Evolutionary conservation across 768 basidiomycete genomes (phyloP), one percentile per base, ranked within the genome.

Genomic region (Asterophora parasitica): DNA sequence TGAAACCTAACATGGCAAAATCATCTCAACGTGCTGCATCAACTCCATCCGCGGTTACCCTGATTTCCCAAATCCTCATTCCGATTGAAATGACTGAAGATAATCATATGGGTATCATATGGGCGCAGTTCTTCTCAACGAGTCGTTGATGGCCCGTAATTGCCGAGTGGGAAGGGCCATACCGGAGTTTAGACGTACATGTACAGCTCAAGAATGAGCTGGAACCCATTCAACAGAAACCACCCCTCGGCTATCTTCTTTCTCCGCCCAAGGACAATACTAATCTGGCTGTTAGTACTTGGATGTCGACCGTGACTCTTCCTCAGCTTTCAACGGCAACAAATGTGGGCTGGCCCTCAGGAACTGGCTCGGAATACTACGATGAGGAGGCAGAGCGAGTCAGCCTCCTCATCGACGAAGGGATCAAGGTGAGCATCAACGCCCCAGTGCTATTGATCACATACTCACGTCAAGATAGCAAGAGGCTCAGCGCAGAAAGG

Each of bases 351-450:
- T 52, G 51, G 51, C 48, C 48, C 8, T 41, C 44, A 36, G 44
- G 42, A 10, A 23, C 34, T 13, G 45, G 35, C 27, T 17, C 38
- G 6, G 53, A 48, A 28, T 42, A 52, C 19, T 48, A 54, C 27
- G 53, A 54, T 13, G 47, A 48, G 15, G 40, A 50, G 8, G 50
- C 51, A 1, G 34, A 49, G 31, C 42, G 49, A 27, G 30, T 50
- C 43, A 57, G 53, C 32, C 48, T 46, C 17, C 40, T 52, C 13
- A 57, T 54, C 36, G 56, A 54, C 16, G 48, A 57, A 35, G 44
- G 13, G n/a, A 34, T 54, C 32, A 57, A 54, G 48, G 56, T 54
- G 26, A 45, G 41, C 2, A 4, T n/a, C 19, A 8, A 19, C 1
- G 17, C 26, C 9, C 26, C 16, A 12, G 31, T 15, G 15, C 32